Base-by-base conservation (phyloP, 2,329 filamentous ascomycete species). In the Fusarium xylarioides region DNA sequence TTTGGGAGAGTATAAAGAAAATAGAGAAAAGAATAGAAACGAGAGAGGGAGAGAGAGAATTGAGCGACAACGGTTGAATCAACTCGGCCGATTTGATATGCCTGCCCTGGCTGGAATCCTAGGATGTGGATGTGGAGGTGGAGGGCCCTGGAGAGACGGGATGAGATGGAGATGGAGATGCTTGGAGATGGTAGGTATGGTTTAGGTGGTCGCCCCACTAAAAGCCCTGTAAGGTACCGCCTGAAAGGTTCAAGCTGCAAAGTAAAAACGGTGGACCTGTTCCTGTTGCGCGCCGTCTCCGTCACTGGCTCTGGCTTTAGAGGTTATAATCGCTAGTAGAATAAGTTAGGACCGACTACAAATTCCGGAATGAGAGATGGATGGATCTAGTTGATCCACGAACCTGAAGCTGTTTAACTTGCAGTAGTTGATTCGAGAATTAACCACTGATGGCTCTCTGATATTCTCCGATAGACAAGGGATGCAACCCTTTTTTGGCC, bases 141-240 rank as follows among this genome's bases (percentile, higher is more conserved):
- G 61, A 50, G 38, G 46, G 46, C 30, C 46, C 57, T 66, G 46
- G 30, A 28, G 43, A 30, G 44, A 53, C 28, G 38, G 40, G 49
- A 56, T 35, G 32, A 42, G 55, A 58, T 44, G 42, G 35, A 44
- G 53, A 58, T 44, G 42, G 42, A 44, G 42, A 44, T 26, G 42
- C 42, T 26, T 44, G 43, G 43, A 46, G 43, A 50, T 23, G 21
- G 21, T 32, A 32, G 21, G 21, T 32, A 32, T 54, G 47, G 53
- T 44, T 62, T 57, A 60, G 69, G 49, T 58, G 59, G 35, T 37
- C 34, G 67, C 37, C 59, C 71, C 71, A 74, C 71, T 53, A 74
- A 71, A 74, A 62, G 52, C 10, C 34, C 68, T 71, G 70, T 73
- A 73, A 73, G 66, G 70, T 71, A 74, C 70, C 70, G 70, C 61